Base-by-base conservation (phyloP, 495 filamentous ascomycete genomes). In the Rostrohypoxylon terebratum region DNA sequence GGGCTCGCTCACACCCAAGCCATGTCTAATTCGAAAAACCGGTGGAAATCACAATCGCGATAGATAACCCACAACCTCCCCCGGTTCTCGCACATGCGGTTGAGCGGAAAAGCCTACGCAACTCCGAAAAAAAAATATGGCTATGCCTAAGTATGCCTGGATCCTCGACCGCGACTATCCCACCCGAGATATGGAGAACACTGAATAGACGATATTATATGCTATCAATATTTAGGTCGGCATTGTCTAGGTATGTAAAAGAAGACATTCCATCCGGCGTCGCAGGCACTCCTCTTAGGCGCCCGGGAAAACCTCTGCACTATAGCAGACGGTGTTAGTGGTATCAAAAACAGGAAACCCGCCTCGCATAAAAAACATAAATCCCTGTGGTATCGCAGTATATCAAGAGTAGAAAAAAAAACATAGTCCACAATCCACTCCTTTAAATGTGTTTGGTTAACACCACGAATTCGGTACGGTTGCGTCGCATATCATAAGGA, bases 351-450 rank as follows among this genome's bases (percentile, higher is more conserved):
- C 61, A 72, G 31, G 50, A 40, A 75, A 62, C 63, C 42, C 60
- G 59, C 59, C 64, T 45, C 51, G 63, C 51, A 75, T 42, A 68
- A 71, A 69, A 57, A 64, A 64, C 47, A 67, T 50, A 73, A 69
- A 68, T 47, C 54, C 72, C 63, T 59, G 60, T 75, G 72, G 68
- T 75, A 71, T 75, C 72, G 68, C 60, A 68, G 59, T 75, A 71
- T 75, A 75, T 75, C 64, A 23, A 74, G 67, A 71, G 68, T 31
- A 63, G 54, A 65, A 71, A 64, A 61, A 75, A 36, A 36, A 63
- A 58, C 59, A 40, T 16, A 45, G 20, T n/a, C 57, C 61, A 23
- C 33, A 63, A 59, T 62, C 42, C 58, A 55, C 61, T 50, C 71
- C 63, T 66, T 47, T 44, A 57, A 25, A 31, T 54, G 38, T 62